A percentile compares a stretch with the other conserved stretches of the same genome.
Conservation (phyloP, 164 flowering plant genomes). For the Cinnamomum chago region DNA sequence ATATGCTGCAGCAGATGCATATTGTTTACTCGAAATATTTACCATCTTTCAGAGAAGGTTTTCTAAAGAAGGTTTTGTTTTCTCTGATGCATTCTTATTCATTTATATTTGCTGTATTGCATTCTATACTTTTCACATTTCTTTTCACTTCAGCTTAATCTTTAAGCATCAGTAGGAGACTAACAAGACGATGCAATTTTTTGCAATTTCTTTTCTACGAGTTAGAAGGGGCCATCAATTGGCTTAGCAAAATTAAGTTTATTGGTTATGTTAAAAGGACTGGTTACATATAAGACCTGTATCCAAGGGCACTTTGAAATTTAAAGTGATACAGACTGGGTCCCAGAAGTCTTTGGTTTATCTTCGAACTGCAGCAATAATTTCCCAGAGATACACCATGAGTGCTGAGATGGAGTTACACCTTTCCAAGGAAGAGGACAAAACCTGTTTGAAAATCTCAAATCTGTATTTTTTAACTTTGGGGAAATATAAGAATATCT, state of each 20-base stretch:
- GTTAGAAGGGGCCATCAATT: neutral
- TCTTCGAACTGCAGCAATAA: no score
- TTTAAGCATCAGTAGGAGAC: neutral
- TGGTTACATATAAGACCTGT: neutral
- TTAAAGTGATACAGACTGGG: no score
- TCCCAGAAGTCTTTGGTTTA: no score
- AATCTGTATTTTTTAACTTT: no score
- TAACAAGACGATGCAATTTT: neutral
- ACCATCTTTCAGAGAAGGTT: conserved; percentile 43
- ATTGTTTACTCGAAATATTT: conserved; percentile 76
- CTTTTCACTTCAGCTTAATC: neutral
- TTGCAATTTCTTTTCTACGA: neutral
- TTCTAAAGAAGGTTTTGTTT: conserved; percentile 52
- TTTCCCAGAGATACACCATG: no score
- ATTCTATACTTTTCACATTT: neutral
- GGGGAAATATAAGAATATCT: no score
- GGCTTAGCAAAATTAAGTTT: neutral
- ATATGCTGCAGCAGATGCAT: conserved; percentile 94
- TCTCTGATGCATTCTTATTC: neutral
- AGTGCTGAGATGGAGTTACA: no score
- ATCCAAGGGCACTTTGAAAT: neutral
- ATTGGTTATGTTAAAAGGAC: neutral
- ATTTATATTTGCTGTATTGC: neutral
- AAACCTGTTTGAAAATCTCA: no score
- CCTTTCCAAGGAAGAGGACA: no score